Evolutionary conservation across 257 asterid species (phyloP), one percentile per base, ranked within the genome.

Genomic region (Echites panduratus): DNA sequence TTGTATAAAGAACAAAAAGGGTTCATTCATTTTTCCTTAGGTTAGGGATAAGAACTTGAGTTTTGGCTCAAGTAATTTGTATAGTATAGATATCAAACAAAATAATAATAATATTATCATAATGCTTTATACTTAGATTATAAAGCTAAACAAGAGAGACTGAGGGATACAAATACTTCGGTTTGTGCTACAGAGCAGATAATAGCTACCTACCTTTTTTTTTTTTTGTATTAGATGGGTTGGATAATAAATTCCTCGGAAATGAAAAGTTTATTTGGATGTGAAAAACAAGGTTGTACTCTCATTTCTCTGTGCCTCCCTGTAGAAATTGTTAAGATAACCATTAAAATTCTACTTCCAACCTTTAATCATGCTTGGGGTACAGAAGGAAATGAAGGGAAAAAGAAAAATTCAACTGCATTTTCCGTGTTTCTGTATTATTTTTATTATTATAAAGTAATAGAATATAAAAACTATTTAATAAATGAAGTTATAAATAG

Each of bases 1-100:
- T 63, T 81, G 85, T 83, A 83, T 73, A 79, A 75, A 83, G 84
- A 80, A 66, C 79, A 76, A 49, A 26, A 65, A 54, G 73, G 40
- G 70, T 80, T 8, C 44, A 71, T 78, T 75, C 85, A 32, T 32
- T 32, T 84, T 86, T 85, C 79, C 80, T 77, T 87, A 81, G 88
- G 85, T 74, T 69, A 81, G 83, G 76, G 81, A 78, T 79, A 80
- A 86, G 82, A 68, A 82, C 70, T 82, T 77, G 82, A 83, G 86
- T 79, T 65, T 24, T 44, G 73, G 53, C 79, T 89, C 84, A 85
- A 80, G 77, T 82, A 80, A 49, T 73, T 68, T 83, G 84, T 81
- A 83, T 79, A 80, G 67, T 26, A 73, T 16, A 32, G 53, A 63
- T 12, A 56, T 54, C 62, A 50, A 53, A 61, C 59, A 68, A 68